phyloP scores from a whole-genome alignment of 495 filamentous ascomycete species.

The Chaetomium tenue region DNA sequence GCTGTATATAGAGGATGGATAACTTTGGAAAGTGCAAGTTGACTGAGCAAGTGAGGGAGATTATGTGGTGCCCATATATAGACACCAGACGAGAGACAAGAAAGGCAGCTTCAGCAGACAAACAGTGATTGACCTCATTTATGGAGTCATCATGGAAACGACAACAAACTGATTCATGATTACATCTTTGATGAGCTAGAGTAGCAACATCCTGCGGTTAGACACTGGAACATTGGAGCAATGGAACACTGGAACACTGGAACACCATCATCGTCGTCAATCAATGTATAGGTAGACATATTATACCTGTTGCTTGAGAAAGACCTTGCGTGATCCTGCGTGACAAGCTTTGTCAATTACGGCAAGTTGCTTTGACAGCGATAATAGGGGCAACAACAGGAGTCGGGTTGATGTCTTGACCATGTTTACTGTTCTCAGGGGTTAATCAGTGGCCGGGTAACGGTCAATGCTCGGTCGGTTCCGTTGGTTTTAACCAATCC shows the following conservation, averaged over 20 bases:
- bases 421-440: slow-evolving; percentile 14
- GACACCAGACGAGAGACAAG: background rate
- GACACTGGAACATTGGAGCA: too few species aligned
- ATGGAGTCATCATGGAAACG: too few species aligned
- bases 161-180: too few species aligned
- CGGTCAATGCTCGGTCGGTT: background rate
- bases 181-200: too few species aligned
- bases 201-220: too few species aligned
- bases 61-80: background rate
- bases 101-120: background rate
- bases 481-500: background rate
- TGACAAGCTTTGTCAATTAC: too few species aligned
- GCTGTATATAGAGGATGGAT: background rate
- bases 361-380: background rate
- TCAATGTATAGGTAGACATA: too few species aligned
- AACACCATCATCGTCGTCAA: too few species aligned
- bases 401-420: background rate
- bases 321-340: background rate
- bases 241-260: too few species aligned
- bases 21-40: background rate
- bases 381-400: background rate
- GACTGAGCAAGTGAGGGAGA: background rate
- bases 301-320: background rate
- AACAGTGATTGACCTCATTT: too few species aligned
- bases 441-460: background rate